Percentiles rank a stretch among this genome's conserved stretches.
Conservation (phyloP, 2,329 filamentous ascomycete genomes). For the Aspergillus sojae region DNA sequence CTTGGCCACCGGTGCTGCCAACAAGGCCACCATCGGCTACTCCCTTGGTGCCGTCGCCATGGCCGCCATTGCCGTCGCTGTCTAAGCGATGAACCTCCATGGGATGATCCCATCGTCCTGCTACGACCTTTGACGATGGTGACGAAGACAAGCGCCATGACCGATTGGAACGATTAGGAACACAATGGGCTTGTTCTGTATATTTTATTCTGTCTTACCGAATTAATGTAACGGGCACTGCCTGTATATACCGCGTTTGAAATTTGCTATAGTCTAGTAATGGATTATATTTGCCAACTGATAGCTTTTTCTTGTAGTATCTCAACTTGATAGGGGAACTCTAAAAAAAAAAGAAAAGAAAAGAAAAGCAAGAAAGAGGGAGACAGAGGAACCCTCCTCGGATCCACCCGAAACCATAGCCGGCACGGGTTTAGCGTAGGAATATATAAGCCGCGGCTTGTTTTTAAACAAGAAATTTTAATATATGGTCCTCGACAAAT, state of each 20-base stretch:
- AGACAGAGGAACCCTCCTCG: too few relatives aligned
- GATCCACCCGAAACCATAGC: too few relatives aligned
- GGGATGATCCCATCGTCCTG: background rate
- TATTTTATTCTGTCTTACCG: constrained; percentile 10
- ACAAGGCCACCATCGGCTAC: constrained; percentile 6
- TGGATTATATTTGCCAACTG: background rate
- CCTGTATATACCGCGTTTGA: constrained; percentile 4
- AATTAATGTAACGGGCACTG: constrained; percentile 3
- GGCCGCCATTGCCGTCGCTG: constrained; percentile 6
- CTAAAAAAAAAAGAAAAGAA: too few relatives aligned
- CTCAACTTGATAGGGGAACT: too few relatives aligned
- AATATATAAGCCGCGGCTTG: too few relatives aligned
- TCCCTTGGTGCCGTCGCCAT: constrained; percentile 7
- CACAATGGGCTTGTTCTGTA: constrained; percentile 11
- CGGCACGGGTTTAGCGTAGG: too few relatives aligned
- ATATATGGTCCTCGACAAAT: too few relatives aligned
- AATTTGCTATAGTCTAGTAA: constrained; percentile 5
- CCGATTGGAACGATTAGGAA: constrained; percentile 1
- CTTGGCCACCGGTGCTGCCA: constrained; percentile 6
- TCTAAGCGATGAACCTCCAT: background rate
- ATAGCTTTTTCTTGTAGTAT: background rate
- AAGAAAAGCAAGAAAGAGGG: too few relatives aligned
- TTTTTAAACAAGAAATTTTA: too few relatives aligned
- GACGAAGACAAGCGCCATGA: constrained; percentile 8
- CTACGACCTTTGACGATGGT: background rate